These are phyloP conservation scores for Teratosphaeria viscida DNA, from an alignment of 2,329 filamentous ascomycete species.

Conservation along the genomic window DNA sequence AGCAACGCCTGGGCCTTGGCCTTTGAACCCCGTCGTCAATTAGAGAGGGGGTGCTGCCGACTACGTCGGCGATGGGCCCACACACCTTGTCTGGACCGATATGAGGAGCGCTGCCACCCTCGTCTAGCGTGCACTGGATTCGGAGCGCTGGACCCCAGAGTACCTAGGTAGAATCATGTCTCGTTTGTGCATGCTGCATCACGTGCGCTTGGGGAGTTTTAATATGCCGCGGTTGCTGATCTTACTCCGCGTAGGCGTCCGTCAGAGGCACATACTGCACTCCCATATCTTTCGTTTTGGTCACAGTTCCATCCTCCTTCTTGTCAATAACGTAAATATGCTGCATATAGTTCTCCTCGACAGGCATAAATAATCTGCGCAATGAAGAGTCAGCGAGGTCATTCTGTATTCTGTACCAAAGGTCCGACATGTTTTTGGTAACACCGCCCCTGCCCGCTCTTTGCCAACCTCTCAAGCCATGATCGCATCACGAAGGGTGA, in stretches of 20 bases:
- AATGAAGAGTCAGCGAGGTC: slow-evolving; percentile 4
- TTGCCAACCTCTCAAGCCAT: too few species aligned
- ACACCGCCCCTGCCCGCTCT: not conserved
- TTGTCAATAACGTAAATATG: slow-evolving; percentile 68
- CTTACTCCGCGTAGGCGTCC: slow-evolving; percentile 45
- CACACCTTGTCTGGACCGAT: slow-evolving; percentile 37
- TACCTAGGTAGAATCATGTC: not conserved
- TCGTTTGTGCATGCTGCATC: not conserved
- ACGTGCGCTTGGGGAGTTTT: not conserved
- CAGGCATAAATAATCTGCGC: slow-evolving; percentile 61
- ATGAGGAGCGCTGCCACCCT: slow-evolving; percentile 40
- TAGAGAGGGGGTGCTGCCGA: slow-evolving; percentile 35
- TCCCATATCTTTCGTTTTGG: slow-evolving; percentile 53
- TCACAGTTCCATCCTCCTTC: slow-evolving; percentile 51
- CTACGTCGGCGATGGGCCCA: slow-evolving; percentile 41
- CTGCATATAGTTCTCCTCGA: slow-evolving; percentile 51
- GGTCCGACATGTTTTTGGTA: slow-evolving; percentile 1
- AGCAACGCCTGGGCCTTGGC: slow-evolving; percentile 24
- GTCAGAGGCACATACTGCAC: slow-evolving; percentile 71
- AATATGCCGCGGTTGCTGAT: not conserved
- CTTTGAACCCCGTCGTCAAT: slow-evolving; percentile 33
- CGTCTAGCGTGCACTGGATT: slow-evolving; percentile 32
- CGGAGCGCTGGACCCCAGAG: slow-evolving; percentile 35
- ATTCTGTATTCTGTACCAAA: not conserved
- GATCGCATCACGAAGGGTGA: not conserved